A percentile compares a stretch with the other conserved stretches of the same genome.
Evolutionary conservation across 164 flowering plant species (phyloP).

Genomic region (Dillenia suffruticosa): DNA sequence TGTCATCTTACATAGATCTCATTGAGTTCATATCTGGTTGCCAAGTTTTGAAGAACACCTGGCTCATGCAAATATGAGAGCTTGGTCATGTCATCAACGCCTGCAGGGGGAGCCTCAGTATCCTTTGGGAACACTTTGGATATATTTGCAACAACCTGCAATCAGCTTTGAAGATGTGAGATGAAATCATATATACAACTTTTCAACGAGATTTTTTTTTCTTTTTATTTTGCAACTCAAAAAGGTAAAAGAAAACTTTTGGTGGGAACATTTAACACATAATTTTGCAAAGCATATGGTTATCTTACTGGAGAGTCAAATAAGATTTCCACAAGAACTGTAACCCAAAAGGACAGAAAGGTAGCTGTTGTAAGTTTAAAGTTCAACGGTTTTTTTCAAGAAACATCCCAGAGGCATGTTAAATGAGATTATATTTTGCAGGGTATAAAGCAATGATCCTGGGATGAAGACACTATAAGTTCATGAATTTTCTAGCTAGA

Average conservation of each 20-base stretch:
- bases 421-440: too few species aligned
- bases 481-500: too few species aligned
- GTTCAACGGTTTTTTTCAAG: too few species aligned
- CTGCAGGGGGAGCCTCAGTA: conserved; percentile 95
- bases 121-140: conserved; percentile 88
- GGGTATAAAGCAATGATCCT: too few species aligned
- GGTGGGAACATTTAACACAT: not conserved
- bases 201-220: too few species aligned
- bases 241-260: not conserved
- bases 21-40: conserved; percentile 90
- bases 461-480: too few species aligned
- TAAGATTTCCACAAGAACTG: not conserved
- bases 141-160: conserved; percentile 69
- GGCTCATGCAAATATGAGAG: conserved; percentile 99
- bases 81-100: conserved; percentile 99
- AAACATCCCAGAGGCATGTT: too few species aligned
- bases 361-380: too few species aligned
- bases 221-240: not conserved
- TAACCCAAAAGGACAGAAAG: not conserved
- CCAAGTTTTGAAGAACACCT: conserved; percentile 90
- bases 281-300: not conserved
- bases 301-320: not conserved
- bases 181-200: not conserved
- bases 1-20: conserved; percentile 83
- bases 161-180: conserved; percentile 6